A percentile compares a stretch with the other conserved stretches of the same genome.
These are phyloP conservation scores for Leptographium procerum DNA, from an alignment of 2,329 filamentous ascomycete genomes.

Conservation along the genomic window DNA sequence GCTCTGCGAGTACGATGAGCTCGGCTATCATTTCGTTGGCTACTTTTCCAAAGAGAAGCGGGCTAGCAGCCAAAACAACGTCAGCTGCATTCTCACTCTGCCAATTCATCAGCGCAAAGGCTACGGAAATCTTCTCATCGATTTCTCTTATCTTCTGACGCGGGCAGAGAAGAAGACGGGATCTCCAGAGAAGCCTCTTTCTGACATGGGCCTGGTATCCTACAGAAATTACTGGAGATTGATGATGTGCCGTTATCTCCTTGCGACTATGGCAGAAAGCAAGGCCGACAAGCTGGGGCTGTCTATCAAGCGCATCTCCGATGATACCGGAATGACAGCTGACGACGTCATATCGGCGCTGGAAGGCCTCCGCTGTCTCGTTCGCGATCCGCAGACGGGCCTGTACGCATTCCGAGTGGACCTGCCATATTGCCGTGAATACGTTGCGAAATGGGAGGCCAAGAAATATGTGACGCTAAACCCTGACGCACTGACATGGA, in stretches of 20 bases:
- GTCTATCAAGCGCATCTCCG: conserved; percentile 60
- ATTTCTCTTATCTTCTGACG: conserved; percentile 95
- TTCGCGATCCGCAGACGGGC: conserved; percentile 79
- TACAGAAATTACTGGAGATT: conserved; percentile 97
- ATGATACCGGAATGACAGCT: conserved; percentile 86
- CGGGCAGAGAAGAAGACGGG: conserved; percentile 88
- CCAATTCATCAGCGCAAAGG: conserved; percentile 96
- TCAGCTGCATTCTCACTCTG: conserved; percentile 90
- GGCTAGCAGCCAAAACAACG: conserved; percentile 88
- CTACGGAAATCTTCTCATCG: conserved; percentile 91
- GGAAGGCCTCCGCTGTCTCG: conserved; percentile 78
- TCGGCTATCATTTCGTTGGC: conserved; percentile 93
- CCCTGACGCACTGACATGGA: conserved; percentile 76
- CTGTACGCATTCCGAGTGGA: conserved; percentile 85
- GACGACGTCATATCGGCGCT: conserved; percentile 93
- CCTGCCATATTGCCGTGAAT: conserved; percentile 71
- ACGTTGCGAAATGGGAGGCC: conserved; percentile 77
- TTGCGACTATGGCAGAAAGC: conserved; percentile 38
- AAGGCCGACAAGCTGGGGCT: conserved; percentile 34
- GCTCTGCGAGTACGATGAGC: conserved; percentile 84
- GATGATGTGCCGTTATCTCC: conserved; percentile 73
- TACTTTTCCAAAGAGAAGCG: conserved; percentile 99
- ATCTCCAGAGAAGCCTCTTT: conserved; percentile 92
- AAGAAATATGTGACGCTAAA: conserved; percentile 84
- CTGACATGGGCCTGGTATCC: conserved; percentile 94